Conservation (phyloP, 108 stramenopile species). For the Epithemia pelagica region DNA sequence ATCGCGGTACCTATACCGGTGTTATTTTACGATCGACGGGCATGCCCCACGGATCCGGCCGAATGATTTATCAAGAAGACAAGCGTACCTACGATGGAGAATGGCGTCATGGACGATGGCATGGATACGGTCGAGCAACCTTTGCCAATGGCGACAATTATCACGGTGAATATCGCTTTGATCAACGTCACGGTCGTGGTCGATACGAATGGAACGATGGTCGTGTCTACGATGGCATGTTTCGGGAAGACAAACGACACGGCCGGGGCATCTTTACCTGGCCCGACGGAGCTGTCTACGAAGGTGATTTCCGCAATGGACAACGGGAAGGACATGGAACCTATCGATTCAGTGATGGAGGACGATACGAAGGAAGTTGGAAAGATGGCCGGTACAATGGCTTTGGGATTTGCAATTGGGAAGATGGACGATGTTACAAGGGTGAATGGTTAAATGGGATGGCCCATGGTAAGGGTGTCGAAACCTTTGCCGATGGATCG, state of each 20-base stretch:
- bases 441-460: conserved; percentile 53
- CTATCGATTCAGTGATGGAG: conserved; percentile 49
- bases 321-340: conserved; percentile 49
- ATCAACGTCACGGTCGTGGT: conserved; percentile 60
- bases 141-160: conserved; percentile 38
- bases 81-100: conserved; percentile 41
- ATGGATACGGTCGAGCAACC: conserved; percentile 41
- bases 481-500: conserved; percentile 46
- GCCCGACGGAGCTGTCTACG: conserved; percentile 58
- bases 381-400: conserved; percentile 48
- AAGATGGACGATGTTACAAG: conserved; percentile 20
- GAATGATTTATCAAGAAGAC: conserved; percentile 54
- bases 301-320: conserved; percentile 48
- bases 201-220: conserved; percentile 55
- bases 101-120: conserved; percentile 55
- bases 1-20: conserved; percentile 67
- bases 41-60: conserved; percentile 67
- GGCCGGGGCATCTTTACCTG: conserved; percentile 66
- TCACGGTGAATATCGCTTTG: conserved; percentile 53
- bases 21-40: conserved; percentile 60
- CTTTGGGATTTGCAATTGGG: conserved; percentile 44
- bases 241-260: conserved; percentile 58
- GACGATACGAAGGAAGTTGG: conserved; percentile 50
- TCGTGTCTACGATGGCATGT: conserved; percentile 64
- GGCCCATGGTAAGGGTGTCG: conserved; percentile 47